Conservation (phyloP, 305 asterid genomes). For the Solanum hybrid region DNA sequence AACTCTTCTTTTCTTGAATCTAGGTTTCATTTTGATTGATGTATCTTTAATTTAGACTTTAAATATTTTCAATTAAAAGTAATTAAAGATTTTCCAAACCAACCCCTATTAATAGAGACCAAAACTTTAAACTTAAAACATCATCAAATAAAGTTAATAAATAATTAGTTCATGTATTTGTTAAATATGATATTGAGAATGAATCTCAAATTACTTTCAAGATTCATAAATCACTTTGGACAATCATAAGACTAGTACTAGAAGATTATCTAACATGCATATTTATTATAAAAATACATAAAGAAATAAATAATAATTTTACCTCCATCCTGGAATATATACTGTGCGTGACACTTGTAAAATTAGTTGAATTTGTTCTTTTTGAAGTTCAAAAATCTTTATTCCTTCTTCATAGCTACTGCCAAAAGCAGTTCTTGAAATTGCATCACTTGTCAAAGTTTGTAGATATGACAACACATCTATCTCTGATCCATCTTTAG, state of each 20-base stretch:
- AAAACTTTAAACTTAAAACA: neutral
- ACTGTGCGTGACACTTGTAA: neutral
- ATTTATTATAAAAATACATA: neutral
- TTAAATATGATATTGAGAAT: neutral
- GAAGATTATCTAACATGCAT: neutral
- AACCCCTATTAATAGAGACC: neutral
- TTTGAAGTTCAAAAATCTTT: conserved; percentile 15
- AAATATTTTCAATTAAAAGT: neutral
- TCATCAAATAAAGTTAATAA: neutral
- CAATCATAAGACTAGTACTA: neutral
- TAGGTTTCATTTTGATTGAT: neutral
- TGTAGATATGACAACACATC: conserved; percentile 22
- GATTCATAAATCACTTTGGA: neutral
- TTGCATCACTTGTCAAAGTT: conserved; percentile 18
- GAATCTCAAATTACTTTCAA: neutral
- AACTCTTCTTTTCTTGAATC: neutral
- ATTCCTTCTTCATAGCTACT: conserved; percentile 23
- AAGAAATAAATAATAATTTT: neutral
- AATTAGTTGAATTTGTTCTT: conserved; percentile 2
- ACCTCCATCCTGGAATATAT: conserved; percentile 18
- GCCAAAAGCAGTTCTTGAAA: conserved; percentile 26
- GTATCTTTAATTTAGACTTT: neutral
- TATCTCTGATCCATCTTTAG: conserved; percentile 1
- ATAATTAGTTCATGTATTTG: neutral
- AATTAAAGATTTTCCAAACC: neutral